Conservation (phyloP, 1,284 basidiomycete species). For the Stygiomarasmius scandens region DNA sequence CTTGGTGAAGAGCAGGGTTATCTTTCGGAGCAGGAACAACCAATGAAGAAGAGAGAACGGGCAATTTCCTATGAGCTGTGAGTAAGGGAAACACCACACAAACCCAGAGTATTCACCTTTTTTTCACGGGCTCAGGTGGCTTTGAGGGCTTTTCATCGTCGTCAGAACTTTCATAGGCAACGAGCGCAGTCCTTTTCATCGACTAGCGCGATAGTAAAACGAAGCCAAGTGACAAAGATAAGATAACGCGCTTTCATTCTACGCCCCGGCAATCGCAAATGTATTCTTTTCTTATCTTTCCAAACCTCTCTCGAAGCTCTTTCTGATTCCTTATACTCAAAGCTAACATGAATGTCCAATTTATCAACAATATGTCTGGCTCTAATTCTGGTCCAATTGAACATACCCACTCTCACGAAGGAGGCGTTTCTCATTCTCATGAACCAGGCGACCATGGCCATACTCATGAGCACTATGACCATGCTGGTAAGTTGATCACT, state of each 20-base stretch:
- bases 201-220: background rate
- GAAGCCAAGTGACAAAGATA: no score
- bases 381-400: slow-evolving; percentile 32
- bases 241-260: no score
- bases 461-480: slow-evolving; percentile 88
- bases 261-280: no score
- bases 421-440: slow-evolving; percentile 45
- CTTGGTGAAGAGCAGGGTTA: slow-evolving; percentile 75
- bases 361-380: slow-evolving; percentile 66
- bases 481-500: slow-evolving; percentile 63
- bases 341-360: slow-evolving; percentile 59
- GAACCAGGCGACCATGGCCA: slow-evolving; percentile 79
- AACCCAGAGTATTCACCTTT: slow-evolving; percentile 21
- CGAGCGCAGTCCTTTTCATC: slow-evolving; percentile 21
- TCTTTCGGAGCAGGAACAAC: slow-evolving; percentile 52
- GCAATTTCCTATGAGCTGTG: slow-evolving; percentile 54
- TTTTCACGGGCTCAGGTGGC: slow-evolving; percentile 23
- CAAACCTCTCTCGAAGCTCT: background rate
- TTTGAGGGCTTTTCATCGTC: slow-evolving; percentile 23
- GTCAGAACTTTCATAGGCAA: slow-evolving; percentile 32
- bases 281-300: no score
- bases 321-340: background rate
- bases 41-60: slow-evolving; percentile 55
- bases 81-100: background rate
- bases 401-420: slow-evolving; percentile 42